Base-by-base conservation (phyloP, 352 stramenopile genomes). In the Globisporangium middletonii region DNA sequence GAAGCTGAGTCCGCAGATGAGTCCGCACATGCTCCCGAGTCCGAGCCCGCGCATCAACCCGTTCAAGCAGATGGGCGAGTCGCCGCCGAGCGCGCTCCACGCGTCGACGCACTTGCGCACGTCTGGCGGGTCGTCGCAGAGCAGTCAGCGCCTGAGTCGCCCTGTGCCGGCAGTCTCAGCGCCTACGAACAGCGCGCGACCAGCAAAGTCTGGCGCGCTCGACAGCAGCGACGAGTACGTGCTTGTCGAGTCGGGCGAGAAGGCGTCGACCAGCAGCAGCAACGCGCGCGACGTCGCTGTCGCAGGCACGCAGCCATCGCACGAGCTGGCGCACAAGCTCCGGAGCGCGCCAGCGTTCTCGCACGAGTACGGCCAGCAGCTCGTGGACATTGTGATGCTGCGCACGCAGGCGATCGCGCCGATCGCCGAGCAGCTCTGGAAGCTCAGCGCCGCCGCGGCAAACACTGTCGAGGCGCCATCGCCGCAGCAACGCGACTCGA, bases 201-300 rank as follows among this genome's bases (percentile, higher is more conserved):
- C 41, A 42, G 37, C 51, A 2, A 80, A 72, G 55, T 64, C 45
- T n/a, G 50, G 48, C 47, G 60, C 67, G 1, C 42, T 89, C 16
- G 79, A 89, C 30, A 83, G 69, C 52, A 86, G 76, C 41, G 75
- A 69, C 2, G 79, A 89, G 49, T 89, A 89, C 53, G 79, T 89
- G 11, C 62, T 89, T 2, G 75, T 89, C 8, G 79, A 86, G 50
- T 78, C 63, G 4, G 60, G 69, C 30, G 77, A 84, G 41, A 73
- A 72, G 56, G 43, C 55, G 2, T 43, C 55, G 4, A 26, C 33
- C 1, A 11, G 16, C 12, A 46, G 8, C 28, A 38, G 16, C 9
- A 23, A 6, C 30, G 38, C 35, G 2, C 52, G 37, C 18, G 48
- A 54, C 16, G 30, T 23, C 23, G 23, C 23, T 23, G 23, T 23